phyloP scores from a whole-genome alignment of 345 rosid genomes.

The Acer campestre region DNA sequence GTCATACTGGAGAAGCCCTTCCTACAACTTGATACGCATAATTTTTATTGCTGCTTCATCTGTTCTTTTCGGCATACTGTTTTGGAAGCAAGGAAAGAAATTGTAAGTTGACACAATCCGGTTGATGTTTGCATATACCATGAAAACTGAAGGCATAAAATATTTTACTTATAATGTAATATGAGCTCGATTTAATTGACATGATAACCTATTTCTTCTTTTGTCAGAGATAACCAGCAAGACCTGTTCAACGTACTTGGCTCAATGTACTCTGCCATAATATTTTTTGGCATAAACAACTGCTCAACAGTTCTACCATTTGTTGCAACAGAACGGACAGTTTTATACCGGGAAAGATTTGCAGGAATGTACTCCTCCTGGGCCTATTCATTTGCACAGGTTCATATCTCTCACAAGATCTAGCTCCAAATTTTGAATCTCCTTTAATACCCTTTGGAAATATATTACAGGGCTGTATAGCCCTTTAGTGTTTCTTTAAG shows the following conservation, averaged over 20 bases:
- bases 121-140: constrained; percentile 3
- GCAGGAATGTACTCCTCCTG: constrained; percentile 27
- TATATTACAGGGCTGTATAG: neutral
- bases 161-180: neutral
- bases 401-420: neutral
- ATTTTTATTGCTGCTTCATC: constrained; percentile 25
- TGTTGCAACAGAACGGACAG: constrained; percentile 26
- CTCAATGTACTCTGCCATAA: constrained; percentile 15
- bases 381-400: constrained; percentile 35
- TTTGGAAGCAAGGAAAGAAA: constrained; percentile 51
- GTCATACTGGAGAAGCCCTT: constrained; percentile 65
- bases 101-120: constrained; percentile 34
- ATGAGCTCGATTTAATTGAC: neutral
- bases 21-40: constrained; percentile 50
- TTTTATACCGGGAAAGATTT: constrained; percentile 25
- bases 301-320: constrained; percentile 24
- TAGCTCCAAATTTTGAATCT: neutral
- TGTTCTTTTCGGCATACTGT: constrained; percentile 45
- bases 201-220: neutral
- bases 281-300: constrained; percentile 25
- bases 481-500: neutral
- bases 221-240: constrained; percentile 15
- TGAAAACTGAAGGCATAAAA: neutral
- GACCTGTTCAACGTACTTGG: constrained; percentile 25
- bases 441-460: neutral